A percentile compares a stretch with the other conserved stretches of the same genome.
Evolutionary conservation across 257 asterid genomes (phyloP).

Genomic region (Nicotiana attenuata): DNA sequence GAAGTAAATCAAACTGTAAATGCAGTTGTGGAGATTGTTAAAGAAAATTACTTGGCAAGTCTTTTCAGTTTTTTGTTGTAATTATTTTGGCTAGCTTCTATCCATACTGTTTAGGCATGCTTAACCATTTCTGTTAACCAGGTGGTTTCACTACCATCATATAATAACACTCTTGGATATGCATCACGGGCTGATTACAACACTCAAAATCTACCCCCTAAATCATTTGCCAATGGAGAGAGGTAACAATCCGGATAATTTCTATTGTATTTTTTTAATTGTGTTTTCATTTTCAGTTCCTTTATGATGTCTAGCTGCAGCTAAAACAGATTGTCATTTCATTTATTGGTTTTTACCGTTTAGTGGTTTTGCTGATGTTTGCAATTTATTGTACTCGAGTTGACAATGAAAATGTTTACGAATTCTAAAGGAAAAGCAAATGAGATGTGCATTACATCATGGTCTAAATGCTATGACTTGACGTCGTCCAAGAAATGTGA

Average conservation of each 20-base stretch:
- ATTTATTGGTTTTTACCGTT: neutral
- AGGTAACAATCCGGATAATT: slow-evolving; percentile 40
- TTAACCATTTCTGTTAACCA: slow-evolving; percentile 16
- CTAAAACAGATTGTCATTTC: neutral
- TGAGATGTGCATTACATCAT: neutral
- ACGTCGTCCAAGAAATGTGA: neutral
- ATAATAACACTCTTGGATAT: slow-evolving; percentile 59
- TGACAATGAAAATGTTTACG: neutral
- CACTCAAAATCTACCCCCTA: slow-evolving; percentile 64
- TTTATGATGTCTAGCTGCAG: neutral
- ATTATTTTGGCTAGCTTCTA: slow-evolving; percentile 5
- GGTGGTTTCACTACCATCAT: slow-evolving; percentile 84
- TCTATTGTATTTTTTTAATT: neutral
- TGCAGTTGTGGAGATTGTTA: slow-evolving; percentile 77
- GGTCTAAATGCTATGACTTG: neutral
- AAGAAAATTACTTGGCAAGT: slow-evolving; percentile 85
- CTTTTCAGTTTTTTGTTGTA: neutral
- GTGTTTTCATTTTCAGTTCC: neutral
- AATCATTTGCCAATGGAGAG: slow-evolving; percentile 62
- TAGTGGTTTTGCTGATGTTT: neutral
- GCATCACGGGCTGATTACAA: slow-evolving; percentile 81
- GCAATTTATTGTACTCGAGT: neutral
- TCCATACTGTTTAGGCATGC: neutral
- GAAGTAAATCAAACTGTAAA: slow-evolving; percentile 70
- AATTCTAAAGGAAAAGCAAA: neutral